A percentile compares a stretch with the other conserved stretches of the same genome.
These are phyloP conservation scores for Cladorrhinum samala DNA, from an alignment of 495 filamentous ascomycete genomes.

Conservation along the genomic window DNA sequence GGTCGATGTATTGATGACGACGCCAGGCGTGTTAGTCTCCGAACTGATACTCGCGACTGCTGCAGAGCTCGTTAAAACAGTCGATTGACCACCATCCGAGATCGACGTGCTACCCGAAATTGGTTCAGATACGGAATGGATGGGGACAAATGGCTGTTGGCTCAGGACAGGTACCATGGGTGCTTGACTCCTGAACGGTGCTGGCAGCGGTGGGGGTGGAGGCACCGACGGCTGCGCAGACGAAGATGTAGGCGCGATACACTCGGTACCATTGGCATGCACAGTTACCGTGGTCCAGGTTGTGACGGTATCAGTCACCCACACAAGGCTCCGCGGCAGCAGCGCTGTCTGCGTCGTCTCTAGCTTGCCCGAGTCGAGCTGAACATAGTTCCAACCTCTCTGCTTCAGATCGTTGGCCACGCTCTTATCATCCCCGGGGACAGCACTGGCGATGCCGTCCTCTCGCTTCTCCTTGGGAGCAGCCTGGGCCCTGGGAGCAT, in stretches of 20 bases:
- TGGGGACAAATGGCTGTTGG: too few relatives aligned
- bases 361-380: background rate
- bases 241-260: too few relatives aligned
- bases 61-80: too few relatives aligned
- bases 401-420: background rate
- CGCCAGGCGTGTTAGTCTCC: too few relatives aligned
- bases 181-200: background rate
- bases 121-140: too few relatives aligned
- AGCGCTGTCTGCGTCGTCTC: background rate
- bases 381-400: background rate
- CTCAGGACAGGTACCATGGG: background rate
- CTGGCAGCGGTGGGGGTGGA: background rate
- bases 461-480: background rate
- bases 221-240: too few relatives aligned
- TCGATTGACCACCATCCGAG: too few relatives aligned
- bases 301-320: background rate
- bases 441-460: background rate
- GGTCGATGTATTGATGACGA: too few relatives aligned
- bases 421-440: background rate
- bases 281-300: background rate
- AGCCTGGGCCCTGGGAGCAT: slow-evolving; percentile 37
- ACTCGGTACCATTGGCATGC: background rate
- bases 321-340: too few relatives aligned
- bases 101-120: too few relatives aligned
- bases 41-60: too few relatives aligned